These are phyloP conservation scores for Pseudogymnoascus sp. DNA, from an alignment of 2,329 filamentous ascomycete genomes.

Conservation along the genomic window DNA sequence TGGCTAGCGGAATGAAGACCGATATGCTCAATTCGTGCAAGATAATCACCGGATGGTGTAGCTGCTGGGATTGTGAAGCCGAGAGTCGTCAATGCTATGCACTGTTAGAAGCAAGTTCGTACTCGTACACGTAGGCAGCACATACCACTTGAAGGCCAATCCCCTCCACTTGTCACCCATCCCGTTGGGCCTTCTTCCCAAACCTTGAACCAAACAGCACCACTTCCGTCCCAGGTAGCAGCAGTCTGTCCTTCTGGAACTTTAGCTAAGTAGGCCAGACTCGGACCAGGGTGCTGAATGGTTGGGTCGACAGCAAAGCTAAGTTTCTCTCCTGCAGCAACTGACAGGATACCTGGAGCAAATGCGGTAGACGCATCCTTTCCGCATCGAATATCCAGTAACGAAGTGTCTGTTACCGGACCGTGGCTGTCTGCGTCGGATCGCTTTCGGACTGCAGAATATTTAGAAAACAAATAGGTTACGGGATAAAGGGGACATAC, in stretches of 20 bases:
- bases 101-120: background rate
- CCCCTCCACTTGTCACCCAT: background rate
- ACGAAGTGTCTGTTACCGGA: constrained; percentile 6
- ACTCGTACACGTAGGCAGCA: background rate
- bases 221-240: constrained; percentile 18
- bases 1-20: constrained; percentile 17
- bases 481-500: background rate
- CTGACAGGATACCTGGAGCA: constrained; percentile 5
- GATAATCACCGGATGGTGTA: constrained; percentile 31
- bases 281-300: constrained; percentile 29
- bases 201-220: constrained; percentile 21
- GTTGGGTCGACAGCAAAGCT: constrained; percentile 22
- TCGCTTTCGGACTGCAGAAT: constrained; percentile 5
- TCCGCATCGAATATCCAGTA: constrained; percentile 8
- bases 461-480: background rate
- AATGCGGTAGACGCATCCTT: constrained; percentile 4
- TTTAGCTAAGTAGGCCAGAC: constrained; percentile 20
- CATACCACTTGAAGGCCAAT: background rate
- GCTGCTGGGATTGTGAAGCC: constrained; percentile 29
- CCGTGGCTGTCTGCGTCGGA: constrained; percentile 10
- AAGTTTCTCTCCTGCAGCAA: constrained; percentile 4
- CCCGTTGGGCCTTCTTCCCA: constrained; percentile 7
- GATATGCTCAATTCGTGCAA: constrained; percentile 30
- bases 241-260: constrained; percentile 15
- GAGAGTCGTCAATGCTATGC: constrained; percentile 14